phyloP scores from a whole-genome alignment of 169 alveolate species.

The Neospora caninum region DNA sequence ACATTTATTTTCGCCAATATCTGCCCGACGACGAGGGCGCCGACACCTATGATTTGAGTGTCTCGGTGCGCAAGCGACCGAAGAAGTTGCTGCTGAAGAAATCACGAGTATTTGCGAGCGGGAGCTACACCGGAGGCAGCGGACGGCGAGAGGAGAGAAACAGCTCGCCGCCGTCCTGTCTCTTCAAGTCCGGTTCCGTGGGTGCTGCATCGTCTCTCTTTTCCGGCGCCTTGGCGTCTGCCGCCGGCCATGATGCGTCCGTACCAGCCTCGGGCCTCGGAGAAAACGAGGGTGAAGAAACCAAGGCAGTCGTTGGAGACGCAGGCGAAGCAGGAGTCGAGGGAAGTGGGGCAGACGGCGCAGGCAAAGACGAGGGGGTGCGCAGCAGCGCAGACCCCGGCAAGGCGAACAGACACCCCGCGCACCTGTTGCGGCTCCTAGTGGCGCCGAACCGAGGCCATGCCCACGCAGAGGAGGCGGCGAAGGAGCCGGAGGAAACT shows the following conservation, averaged over 20 bases:
- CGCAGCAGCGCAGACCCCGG: not conserved
- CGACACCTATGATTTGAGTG: not conserved
- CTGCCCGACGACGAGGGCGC: conserved; percentile 46
- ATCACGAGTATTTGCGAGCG: not conserved
- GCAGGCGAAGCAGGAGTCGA: not conserved
- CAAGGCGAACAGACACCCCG: not conserved
- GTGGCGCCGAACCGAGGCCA: not conserved
- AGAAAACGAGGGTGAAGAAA: not conserved
- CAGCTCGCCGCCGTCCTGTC: not conserved
- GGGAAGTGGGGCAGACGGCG: not conserved
- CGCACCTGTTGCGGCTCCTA: not conserved
- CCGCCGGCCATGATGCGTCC: not conserved
- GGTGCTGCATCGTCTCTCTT: not conserved
- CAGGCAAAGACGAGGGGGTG: not conserved
- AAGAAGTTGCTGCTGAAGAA: not conserved
- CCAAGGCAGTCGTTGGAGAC: not conserved
- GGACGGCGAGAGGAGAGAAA: not conserved
- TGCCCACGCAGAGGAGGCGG: not conserved
- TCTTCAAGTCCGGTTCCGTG: not conserved
- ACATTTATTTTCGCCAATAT: not conserved
- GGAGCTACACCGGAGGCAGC: not conserved
- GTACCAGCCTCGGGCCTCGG: not conserved
- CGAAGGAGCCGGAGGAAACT: not conserved
- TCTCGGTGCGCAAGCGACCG: conserved; percentile 1
- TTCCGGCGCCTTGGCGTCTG: not conserved